Percentiles rank a stretch among this genome's conserved stretches.
Conservation (phyloP, 2,329 filamentous ascomycete genomes). For the Epichloe sp. region DNA sequence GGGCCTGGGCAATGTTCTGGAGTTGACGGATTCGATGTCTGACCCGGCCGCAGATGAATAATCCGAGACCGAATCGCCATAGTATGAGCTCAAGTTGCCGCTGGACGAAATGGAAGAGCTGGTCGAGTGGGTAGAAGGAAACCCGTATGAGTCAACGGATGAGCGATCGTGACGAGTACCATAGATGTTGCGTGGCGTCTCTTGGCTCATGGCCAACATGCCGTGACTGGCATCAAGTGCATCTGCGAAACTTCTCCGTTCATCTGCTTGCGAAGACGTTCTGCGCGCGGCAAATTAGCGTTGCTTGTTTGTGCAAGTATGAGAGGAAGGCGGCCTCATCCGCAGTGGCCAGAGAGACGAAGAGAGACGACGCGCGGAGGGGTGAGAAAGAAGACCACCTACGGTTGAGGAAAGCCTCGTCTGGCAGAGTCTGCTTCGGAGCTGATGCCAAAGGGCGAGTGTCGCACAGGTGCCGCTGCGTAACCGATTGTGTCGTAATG, state of each 20-base stretch:
- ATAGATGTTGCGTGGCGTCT: conserved; percentile 85
- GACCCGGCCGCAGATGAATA: conserved; percentile 74
- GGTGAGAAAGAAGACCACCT: conserved; percentile 33
- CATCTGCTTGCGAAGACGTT: conserved; percentile 38
- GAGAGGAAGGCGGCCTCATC: too few relatives aligned
- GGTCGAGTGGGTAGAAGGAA: conserved; percentile 70
- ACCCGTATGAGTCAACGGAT: conserved; percentile 80
- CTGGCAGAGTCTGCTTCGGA: conserved; percentile 43
- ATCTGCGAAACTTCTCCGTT: conserved; percentile 66
- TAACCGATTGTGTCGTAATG: conserved; percentile 71
- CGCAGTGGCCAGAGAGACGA: neutral
- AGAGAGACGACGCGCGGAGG: too few relatives aligned
- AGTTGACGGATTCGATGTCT: conserved; percentile 69
- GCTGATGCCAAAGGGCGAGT: conserved; percentile 40
- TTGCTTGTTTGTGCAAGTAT: neutral
- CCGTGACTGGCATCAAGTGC: conserved; percentile 85
- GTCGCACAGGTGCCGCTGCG: conserved; percentile 49
- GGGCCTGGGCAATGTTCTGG: conserved; percentile 72
- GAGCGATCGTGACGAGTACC: conserved; percentile 54
- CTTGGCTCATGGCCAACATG: conserved; percentile 93
- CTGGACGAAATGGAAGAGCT: conserved; percentile 84
- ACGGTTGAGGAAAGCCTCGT: conserved; percentile 69
- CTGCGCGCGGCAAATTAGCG: neutral
- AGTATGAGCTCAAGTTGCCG: conserved; percentile 71
- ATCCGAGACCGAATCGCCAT: conserved; percentile 78